Conservation (phyloP, 495 filamentous ascomycete genomes). For the Hypoxylon fragiforme region DNA sequence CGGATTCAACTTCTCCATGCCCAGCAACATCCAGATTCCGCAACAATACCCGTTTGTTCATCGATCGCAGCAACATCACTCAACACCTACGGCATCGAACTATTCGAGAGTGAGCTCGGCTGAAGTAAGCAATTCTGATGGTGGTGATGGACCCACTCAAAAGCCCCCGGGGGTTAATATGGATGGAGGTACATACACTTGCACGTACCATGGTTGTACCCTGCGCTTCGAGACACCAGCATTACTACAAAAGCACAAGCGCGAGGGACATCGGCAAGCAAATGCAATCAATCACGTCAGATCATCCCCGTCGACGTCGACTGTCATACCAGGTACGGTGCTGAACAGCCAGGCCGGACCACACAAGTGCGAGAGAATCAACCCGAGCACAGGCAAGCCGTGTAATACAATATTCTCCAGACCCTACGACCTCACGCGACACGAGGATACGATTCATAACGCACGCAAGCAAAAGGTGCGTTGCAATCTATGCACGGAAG, state of each 20-base stretch:
- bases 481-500: conserved; percentile 92
- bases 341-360: conserved; percentile 83
- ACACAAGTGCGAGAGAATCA: conserved; percentile 87
- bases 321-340: conserved; percentile 14
- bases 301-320: conserved; percentile 20
- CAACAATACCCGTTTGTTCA: conserved; percentile 64
- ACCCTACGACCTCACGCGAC: conserved; percentile 96
- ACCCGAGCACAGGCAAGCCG: conserved; percentile 93
- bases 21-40: conserved; percentile 50
- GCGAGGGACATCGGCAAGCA: conserved; percentile 81
- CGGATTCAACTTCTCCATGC: conserved; percentile 47
- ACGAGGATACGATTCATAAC: conserved; percentile 98
- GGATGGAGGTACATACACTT: conserved; percentile 88
- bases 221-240: conserved; percentile 83
- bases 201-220: conserved; percentile 89
- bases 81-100: conserved; percentile 41
- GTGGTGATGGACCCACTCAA: conserved; percentile 37
- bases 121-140: conserved; percentile 39
- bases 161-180: conserved; percentile 68
- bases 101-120: conserved; percentile 46
- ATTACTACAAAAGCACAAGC: conserved; percentile 92
- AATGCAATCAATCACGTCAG: conserved; percentile 43
- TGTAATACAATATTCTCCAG: conserved; percentile 96
- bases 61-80: conserved; percentile 50
- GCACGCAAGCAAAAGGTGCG: conserved; percentile 93